phyloP scores from a whole-genome alignment of 768 basidiomycete genomes.

The Hebeloma cylindrosporum region DNA sequence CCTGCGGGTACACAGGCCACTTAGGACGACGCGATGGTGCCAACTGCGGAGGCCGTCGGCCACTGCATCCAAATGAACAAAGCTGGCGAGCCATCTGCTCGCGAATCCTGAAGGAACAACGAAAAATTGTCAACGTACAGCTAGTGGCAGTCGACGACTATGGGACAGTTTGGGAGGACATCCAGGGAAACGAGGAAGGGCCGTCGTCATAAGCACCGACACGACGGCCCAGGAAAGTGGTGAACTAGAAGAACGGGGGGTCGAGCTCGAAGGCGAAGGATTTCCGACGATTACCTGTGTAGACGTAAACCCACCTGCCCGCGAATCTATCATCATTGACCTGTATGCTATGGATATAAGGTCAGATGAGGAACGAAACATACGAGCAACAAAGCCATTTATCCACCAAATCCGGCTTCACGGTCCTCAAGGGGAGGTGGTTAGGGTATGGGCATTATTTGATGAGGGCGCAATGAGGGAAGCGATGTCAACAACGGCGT shows the following conservation, averaged over 20 bases:
- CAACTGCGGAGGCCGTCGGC: slow-evolving; percentile 6
- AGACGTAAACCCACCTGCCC: slow-evolving; percentile 3
- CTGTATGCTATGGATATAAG: slow-evolving; percentile 1
- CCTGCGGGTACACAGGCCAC: slow-evolving; percentile 19
- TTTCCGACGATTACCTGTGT: slow-evolving; percentile 1
- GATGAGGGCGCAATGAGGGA: slow-evolving; percentile 33
- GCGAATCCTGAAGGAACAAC: not conserved
- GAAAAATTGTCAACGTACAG: not conserved
- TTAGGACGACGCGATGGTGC: slow-evolving; percentile 4
- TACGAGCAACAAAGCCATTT: too few relatives aligned
- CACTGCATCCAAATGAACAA: slow-evolving; percentile 6
- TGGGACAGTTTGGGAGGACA: not conserved
- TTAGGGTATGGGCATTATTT: slow-evolving; percentile 20
- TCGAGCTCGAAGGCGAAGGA: slow-evolving; percentile 1
- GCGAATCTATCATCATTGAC: slow-evolving; percentile 1
- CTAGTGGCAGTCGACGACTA: not conserved
- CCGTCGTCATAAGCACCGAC: slow-evolving; percentile 17
- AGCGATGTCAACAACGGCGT: slow-evolving; percentile 23
- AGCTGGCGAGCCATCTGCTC: slow-evolving; percentile 20
- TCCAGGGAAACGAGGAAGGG: slow-evolving; percentile 24
- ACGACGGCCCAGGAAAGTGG: slow-evolving; percentile 11
- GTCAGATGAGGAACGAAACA: slow-evolving; percentile 1
- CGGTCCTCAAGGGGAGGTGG: slow-evolving; percentile 16
- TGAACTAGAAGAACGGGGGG: slow-evolving; percentile 8
- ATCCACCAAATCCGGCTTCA: slow-evolving; percentile 17